Percentiles rank a stretch among this genome's conserved stretches.
Conservation (phyloP, 1,284 basidiomycete genomes). For the Erythrobasidium hasegawianum region DNA sequence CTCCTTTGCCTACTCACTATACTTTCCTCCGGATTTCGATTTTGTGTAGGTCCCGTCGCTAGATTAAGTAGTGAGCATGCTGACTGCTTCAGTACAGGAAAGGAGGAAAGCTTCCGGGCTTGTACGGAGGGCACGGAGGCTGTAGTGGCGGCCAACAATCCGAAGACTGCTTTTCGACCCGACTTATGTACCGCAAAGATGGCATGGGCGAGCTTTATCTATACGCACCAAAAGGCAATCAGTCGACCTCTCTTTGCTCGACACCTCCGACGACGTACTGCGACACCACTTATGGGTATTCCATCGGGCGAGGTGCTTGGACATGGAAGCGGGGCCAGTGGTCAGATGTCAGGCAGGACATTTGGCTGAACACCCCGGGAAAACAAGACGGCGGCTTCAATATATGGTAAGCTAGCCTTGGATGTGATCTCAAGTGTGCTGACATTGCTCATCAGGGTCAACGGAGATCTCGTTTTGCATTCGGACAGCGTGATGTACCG, state of each 20-base stretch:
- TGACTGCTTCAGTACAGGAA: slow-evolving; percentile 12
- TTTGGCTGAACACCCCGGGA: slow-evolving; percentile 66
- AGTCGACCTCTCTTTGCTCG: slow-evolving; percentile 56
- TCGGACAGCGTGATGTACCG: slow-evolving; percentile 43
- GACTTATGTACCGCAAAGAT: slow-evolving; percentile 40
- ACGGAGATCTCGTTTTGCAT: slow-evolving; percentile 40
- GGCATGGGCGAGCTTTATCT: slow-evolving; percentile 46
- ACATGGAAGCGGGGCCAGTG: slow-evolving; percentile 61
- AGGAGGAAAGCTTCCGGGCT: slow-evolving; percentile 47
- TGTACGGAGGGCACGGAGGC: slow-evolving; percentile 46
- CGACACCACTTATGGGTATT: slow-evolving; percentile 62
- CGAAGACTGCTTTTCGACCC: slow-evolving; percentile 43
- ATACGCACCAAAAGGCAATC: slow-evolving; percentile 59
- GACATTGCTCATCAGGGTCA: slow-evolving; percentile 35
- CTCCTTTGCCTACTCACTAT: slow-evolving; percentile 45
- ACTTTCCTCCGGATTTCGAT: slow-evolving; percentile 46
- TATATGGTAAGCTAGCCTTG: slow-evolving; percentile 17
- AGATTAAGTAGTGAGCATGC: not conserved
- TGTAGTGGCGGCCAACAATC: slow-evolving; percentile 45
- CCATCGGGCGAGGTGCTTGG: slow-evolving; percentile 71
- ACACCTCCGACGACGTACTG: slow-evolving; percentile 60
- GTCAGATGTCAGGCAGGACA: slow-evolving; percentile 63
- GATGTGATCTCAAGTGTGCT: not conserved
- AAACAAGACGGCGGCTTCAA: slow-evolving; percentile 43
- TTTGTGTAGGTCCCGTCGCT: slow-evolving; percentile 39